Conservation (phyloP, 495 filamentous ascomycete genomes). For the Annulohypoxylon bovei region DNA sequence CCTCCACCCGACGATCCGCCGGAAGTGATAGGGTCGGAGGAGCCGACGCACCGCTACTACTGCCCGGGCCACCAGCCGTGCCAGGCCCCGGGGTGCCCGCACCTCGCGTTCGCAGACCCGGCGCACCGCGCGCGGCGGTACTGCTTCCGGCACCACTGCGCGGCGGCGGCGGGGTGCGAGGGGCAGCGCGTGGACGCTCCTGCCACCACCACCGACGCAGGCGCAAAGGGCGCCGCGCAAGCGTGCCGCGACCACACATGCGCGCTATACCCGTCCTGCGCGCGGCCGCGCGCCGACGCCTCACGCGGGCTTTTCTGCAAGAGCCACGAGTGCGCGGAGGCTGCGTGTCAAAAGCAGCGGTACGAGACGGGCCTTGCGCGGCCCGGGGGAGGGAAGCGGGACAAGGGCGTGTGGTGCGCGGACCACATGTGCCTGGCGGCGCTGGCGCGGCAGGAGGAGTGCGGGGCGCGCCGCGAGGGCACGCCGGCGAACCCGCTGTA, state of each 20-base stretch:
- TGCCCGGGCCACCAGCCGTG: slow-evolving; percentile 30
- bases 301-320: slow-evolving; percentile 24
- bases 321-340: slow-evolving; percentile 27
- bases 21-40: not conserved
- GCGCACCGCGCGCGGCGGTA: slow-evolving; percentile 22
- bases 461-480: slow-evolving; percentile 21
- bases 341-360: slow-evolving; percentile 23
- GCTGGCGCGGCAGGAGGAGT: slow-evolving; percentile 26
- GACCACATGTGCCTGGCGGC: slow-evolving; percentile 36
- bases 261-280: slow-evolving; percentile 20
- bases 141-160: slow-evolving; percentile 36
- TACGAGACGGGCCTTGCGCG: no score
- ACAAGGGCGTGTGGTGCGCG: slow-evolving; percentile 18
- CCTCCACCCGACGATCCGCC: no score
- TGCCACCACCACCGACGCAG: no score
- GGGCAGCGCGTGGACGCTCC: slow-evolving; percentile 20
- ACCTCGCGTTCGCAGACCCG: slow-evolving; percentile 22
- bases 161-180: slow-evolving; percentile 8
- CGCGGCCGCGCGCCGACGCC: slow-evolving; percentile 10
- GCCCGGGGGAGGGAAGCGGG: not conserved
- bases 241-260: slow-evolving; percentile 32
- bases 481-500: slow-evolving; percentile 14
- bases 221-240: slow-evolving; percentile 2
- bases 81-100: slow-evolving; percentile 6
- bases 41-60: not conserved